A percentile compares a stretch with the other conserved stretches of the same genome.
These are phyloP conservation scores for Coemansia sp. DNA, from an alignment of 192 early-diverging fungal genomes.

Conservation along the genomic window DNA sequence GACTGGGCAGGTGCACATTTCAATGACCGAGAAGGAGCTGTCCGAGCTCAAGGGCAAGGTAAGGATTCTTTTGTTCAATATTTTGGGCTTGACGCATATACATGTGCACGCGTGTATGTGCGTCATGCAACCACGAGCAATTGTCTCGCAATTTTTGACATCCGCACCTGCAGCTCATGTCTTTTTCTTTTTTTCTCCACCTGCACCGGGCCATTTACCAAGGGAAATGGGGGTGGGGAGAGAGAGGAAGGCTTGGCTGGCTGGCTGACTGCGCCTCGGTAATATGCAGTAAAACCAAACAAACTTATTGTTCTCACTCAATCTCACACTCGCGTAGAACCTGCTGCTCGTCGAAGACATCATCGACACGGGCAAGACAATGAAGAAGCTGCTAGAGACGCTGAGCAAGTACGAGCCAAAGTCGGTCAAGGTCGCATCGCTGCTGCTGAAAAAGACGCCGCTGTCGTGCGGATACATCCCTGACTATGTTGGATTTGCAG, in stretches of 20 bases:
- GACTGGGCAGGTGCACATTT: conserved; percentile 83
- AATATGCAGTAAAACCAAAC: neutral
- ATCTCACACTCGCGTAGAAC: conserved; percentile 59
- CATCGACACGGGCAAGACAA: conserved; percentile 91
- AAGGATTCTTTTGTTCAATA: no score
- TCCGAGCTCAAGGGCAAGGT: conserved; percentile 75
- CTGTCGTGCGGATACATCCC: conserved; percentile 86
- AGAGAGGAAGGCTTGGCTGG: neutral
- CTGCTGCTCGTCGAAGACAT: conserved; percentile 95
- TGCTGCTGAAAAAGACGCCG: conserved; percentile 90
- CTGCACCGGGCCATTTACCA: neutral
- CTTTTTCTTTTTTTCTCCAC: neutral
- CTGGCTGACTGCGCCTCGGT: neutral
- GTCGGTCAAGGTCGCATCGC: conserved; percentile 80
- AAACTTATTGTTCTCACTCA: no score
- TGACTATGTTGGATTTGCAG: conserved; percentile 90
- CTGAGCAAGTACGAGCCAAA: conserved; percentile 75
- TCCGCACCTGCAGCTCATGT: no score
- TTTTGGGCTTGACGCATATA: no score
- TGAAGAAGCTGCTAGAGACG: conserved; percentile 78
- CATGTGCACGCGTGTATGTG: no score
- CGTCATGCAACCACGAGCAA: no score
- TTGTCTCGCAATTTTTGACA: no score
- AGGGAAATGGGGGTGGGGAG: no score
- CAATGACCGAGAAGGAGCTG: conserved; percentile 87